Evolutionary conservation across 768 basidiomycete genomes (phyloP), one percentile per base, ranked within the genome.

Genomic region (Auriscalpium vulgare): DNA sequence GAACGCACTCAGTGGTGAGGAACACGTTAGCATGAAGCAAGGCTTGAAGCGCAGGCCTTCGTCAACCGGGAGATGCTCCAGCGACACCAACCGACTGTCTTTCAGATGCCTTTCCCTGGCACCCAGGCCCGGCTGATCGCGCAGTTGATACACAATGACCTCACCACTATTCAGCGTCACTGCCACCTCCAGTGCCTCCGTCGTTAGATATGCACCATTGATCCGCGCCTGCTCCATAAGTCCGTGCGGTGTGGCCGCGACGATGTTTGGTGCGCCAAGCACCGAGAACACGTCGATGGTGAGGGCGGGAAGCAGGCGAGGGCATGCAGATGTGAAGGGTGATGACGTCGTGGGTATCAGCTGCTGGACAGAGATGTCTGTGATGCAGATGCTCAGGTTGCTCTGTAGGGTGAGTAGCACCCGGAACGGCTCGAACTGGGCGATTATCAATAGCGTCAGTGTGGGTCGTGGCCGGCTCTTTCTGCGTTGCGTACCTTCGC

Each of bases 291-390:
- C 62, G 40, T 85, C 78, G 50, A 92, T 79, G 3, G 78, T 83
- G 23, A 91, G 75, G 16, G 77, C 72, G 6, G 78, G 76, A 9
- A 91, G 73, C 1, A 78, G 71, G n/a, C 76, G 74, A 0, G 92
- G 91, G 62, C 83, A 93, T 55, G 83, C 76, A 53, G 77, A 73
- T 23, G 77, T 69, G 1, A 91, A 67, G 4, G 85, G 80, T 10
- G 74, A 72, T 4, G 75, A 73, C 7, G 70, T 68, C 4, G 72
- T 64, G 47, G 71, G 69, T 37, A 80, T 71, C 3, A 91, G 70
- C 2, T 91, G 74, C 34, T 87, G 84, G 4, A 82, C 77, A 53
- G 88, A 90, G 44, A 85, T 68, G 67, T 95, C 91, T 60, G 82
- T 81, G 67, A 94, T 88, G 54, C 78, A 80, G 17, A 94, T 70